These are phyloP conservation scores for Spatholobus suberectus DNA, from an alignment of 306 rosid genomes.

Conservation along the genomic window DNA sequence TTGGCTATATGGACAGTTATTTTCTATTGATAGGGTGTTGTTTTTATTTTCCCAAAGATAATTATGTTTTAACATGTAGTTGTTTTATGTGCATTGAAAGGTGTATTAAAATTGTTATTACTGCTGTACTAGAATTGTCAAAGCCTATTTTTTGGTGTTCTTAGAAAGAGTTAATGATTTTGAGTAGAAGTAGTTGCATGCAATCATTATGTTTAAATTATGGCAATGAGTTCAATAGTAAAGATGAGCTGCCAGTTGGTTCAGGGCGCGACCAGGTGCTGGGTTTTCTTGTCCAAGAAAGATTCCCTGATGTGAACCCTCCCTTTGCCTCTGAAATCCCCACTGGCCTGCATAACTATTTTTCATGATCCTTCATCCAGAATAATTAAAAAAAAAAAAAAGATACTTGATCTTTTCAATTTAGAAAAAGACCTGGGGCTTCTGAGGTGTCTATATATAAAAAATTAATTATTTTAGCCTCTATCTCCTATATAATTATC, in stretches of 20 bases:
- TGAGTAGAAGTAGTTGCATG: background rate
- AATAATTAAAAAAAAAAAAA: background rate
- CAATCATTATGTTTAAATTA: background rate
- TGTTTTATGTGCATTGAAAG: background rate
- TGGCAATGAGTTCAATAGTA: background rate
- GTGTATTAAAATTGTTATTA: background rate
- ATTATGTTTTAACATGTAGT: background rate
- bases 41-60: slow-evolving; percentile 10
- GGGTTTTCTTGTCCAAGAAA: background rate
- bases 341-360: background rate
- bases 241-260: background rate
- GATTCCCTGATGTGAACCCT: background rate
- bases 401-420: background rate
- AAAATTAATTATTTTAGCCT: background rate
- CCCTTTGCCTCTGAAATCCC: background rate
- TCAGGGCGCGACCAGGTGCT: background rate
- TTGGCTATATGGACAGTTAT: background rate
- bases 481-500: background rate
- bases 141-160: background rate
- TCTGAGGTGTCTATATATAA: background rate
- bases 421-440: slow-evolving; percentile 6
- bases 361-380: slow-evolving; percentile 1
- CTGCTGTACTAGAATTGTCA: background rate
- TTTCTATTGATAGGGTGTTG: background rate
- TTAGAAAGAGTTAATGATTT: background rate